Evolutionary conservation across 169 alveolate species (phyloP).

Genomic region (Cryptosporidium xiaoi): DNA sequence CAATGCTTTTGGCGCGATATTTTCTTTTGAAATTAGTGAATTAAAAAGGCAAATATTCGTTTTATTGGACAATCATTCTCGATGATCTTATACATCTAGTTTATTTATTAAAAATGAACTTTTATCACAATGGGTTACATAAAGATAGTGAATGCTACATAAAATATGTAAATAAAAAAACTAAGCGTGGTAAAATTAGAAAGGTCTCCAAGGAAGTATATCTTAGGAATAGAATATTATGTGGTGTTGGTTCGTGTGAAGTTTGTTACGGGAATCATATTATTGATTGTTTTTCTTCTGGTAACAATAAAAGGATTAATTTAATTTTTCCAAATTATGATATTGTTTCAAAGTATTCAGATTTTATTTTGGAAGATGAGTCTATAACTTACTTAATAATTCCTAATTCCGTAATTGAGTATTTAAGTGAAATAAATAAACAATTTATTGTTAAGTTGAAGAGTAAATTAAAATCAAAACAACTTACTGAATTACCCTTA

Average conservation of each 20-base stretch:
- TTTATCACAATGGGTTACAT: not conserved
- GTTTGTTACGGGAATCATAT: constrained; percentile 59
- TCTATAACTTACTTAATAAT: constrained; percentile 72
- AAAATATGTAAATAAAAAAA: constrained; percentile 73
- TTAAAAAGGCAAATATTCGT: not conserved
- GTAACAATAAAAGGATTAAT: constrained; percentile 6
- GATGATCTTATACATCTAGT: too few species aligned
- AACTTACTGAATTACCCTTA: constrained; percentile 14
- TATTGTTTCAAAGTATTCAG: constrained; percentile 24
- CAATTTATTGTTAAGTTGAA: constrained; percentile 63
- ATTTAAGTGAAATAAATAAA: constrained; percentile 65
- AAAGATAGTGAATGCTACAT: not conserved
- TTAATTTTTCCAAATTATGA: constrained; percentile 21
- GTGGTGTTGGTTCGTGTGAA: constrained; percentile 78
- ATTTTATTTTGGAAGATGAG: constrained; percentile 76
- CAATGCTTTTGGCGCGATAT: not conserved
- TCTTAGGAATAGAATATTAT: constrained; percentile 82
- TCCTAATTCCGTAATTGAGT: constrained; percentile 71
- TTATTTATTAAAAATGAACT: not conserved
- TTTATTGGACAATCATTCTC: too few species aligned
- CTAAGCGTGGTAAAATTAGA: constrained; percentile 82
- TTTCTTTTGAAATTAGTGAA: not conserved
- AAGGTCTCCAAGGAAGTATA: constrained; percentile 84
- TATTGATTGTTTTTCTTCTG: not conserved
- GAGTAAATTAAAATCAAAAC: constrained; percentile 7